phyloP scores from a whole-genome alignment of 768 basidiomycete genomes.

The Lactarius vividus region DNA sequence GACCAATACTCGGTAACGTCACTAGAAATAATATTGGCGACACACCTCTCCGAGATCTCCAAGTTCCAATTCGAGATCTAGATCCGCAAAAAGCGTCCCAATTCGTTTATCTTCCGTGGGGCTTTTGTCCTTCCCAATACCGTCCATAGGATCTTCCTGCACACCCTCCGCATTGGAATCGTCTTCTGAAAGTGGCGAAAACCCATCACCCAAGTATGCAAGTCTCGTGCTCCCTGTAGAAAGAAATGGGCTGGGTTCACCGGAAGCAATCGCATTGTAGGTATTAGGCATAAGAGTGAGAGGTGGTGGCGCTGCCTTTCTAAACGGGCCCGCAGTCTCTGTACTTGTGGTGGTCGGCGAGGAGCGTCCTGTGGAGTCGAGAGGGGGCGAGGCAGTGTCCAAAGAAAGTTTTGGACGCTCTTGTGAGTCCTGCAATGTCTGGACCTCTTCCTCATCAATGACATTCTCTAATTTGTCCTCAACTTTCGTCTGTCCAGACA shows the following conservation, averaged over 20 bases:
- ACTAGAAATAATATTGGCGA: not conserved
- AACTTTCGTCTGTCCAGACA: slow-evolving; percentile 31
- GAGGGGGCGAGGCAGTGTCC: slow-evolving; percentile 43
- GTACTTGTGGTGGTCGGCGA: slow-evolving; percentile 35
- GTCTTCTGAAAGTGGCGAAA: slow-evolving; percentile 25
- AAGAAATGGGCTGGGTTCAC: slow-evolving; percentile 38
- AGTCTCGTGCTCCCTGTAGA: slow-evolving; percentile 41
- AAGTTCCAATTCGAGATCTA: slow-evolving; percentile 44
- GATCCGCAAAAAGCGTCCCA: slow-evolving; percentile 45
- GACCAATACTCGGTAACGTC: slow-evolving; percentile 26
- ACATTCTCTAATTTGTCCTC: slow-evolving; percentile 39
- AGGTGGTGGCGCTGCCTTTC: slow-evolving; percentile 56
- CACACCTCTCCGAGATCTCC: slow-evolving; percentile 41
- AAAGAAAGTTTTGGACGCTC: slow-evolving; percentile 36
- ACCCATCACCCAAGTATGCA: slow-evolving; percentile 45
- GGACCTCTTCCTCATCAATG: slow-evolving; percentile 42
- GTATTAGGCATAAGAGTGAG: slow-evolving; percentile 38
- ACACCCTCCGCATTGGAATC: slow-evolving; percentile 26
- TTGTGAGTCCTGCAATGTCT: slow-evolving; percentile 29
- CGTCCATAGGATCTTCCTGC: not conserved
- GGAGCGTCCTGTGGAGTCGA: slow-evolving; percentile 34
- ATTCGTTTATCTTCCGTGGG: slow-evolving; percentile 45
- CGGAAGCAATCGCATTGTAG: slow-evolving; percentile 36
- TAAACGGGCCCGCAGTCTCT: slow-evolving; percentile 19
- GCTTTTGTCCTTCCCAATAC: slow-evolving; percentile 31